A percentile compares a stretch with the other conserved stretches of the same genome.
Conservation (phyloP, 768 basidiomycete genomes). For the Tylopilus sp. region DNA sequence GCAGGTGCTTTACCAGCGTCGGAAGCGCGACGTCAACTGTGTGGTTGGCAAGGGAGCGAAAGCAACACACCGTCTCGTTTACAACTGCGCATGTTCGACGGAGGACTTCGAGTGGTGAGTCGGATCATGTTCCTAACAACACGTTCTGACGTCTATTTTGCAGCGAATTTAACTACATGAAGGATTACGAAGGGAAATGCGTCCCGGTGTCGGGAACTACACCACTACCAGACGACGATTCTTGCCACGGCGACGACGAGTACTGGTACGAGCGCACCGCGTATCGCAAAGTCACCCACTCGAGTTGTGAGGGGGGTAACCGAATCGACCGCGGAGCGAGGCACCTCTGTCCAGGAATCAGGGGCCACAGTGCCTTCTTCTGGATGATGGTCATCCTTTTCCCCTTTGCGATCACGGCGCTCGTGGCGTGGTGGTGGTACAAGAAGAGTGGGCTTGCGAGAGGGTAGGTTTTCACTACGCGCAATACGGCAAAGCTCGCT, state of each 20-base stretch:
- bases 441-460: conserved; percentile 64
- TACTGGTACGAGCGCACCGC: conserved; percentile 94
- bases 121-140: not conserved
- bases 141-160: not conserved
- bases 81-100: conserved; percentile 68
- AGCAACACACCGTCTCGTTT: conserved; percentile 48
- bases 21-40: conserved; percentile 75
- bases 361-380: conserved; percentile 71
- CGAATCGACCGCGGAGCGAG: conserved; percentile 70
- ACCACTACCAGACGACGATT: conserved; percentile 58
- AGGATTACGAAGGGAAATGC: conserved; percentile 67
- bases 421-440: conserved; percentile 82
- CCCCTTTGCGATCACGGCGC: conserved; percentile 72
- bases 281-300: conserved; percentile 89
- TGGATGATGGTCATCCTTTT: conserved; percentile 77
- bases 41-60: conserved; percentile 72
- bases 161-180: conserved; percentile 91
- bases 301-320: conserved; percentile 76
- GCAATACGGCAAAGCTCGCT: not conserved
- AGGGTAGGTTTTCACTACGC: conserved; percentile 54
- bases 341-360: conserved; percentile 83
- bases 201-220: conserved; percentile 69
- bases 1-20: conserved; percentile 89
- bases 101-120: conserved; percentile 94
- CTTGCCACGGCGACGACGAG: conserved; percentile 59